Evolutionary conservation across 371 early-diverging fungal genomes (phyloP), one percentile per base, ranked within the genome.

Genomic region (Rhizopus delemar): DNA sequence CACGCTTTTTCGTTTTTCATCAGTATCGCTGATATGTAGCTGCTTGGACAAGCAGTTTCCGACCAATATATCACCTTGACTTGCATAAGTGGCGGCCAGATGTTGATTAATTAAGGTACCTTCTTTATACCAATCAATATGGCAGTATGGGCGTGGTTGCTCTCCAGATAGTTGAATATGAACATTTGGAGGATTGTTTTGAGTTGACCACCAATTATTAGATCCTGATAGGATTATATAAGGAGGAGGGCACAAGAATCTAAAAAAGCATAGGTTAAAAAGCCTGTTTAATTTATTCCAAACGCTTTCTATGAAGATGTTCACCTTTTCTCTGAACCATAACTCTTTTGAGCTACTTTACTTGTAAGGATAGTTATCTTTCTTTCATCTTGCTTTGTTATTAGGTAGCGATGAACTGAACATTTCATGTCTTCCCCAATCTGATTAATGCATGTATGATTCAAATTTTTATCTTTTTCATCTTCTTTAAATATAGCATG

Each of bases 301-400:
- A 0, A 22, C 22, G 22, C 22, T 22, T 22, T 22, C 22, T 22
- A 22, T 22, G 22, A 22, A 22, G 2, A 2, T 22, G 22, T 22
- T 22, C 22, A 77, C 69, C 92, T 84, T 68, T 92, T 92, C 63
- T 92, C 92, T 9, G 90, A 89, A 6, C 92, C 92, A 56, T 92
- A 92, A 13, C 89, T 89, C 62, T 92, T 92, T 77, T 92, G 92
- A 15, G 90, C 92, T 12, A 92, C 92, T 60, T 90, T 91, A 48
- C 90, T 86, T 12, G 91, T 90, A 53, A 89, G 63, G 32, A 91
- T 84, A 72, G 86, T 76, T 3, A 89, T 80, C 9, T 85, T 84
- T 60, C 86, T 83, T 75, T 89, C 87, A 33, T 87, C 87, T 8
- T 72, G 75, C 43, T 60, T 63, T 31, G 68, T 66, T 4, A 57